Conservation (phyloP, 306 rosid species). For the Astragalus membranaceus region DNA sequence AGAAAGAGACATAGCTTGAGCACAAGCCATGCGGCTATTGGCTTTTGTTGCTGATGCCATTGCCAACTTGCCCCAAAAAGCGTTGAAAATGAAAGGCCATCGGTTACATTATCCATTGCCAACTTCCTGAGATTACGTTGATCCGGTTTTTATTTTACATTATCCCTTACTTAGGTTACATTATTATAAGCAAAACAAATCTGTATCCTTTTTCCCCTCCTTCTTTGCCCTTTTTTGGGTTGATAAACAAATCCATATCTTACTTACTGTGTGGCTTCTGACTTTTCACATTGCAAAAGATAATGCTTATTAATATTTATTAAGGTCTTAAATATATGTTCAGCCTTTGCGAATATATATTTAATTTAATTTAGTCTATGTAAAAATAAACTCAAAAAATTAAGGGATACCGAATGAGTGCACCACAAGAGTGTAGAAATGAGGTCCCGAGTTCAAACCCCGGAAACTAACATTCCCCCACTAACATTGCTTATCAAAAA, state of each 20-base stretch:
- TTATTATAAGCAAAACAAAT: background rate
- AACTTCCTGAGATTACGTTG: slow-evolving; percentile 40
- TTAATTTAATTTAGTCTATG: too few species aligned
- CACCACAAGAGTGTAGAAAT: too few species aligned
- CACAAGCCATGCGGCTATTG: slow-evolving; percentile 23
- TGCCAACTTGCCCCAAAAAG: background rate
- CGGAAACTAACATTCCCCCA: too few species aligned
- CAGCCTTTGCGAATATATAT: too few species aligned
- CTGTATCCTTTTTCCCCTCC: background rate
- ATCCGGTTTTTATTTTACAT: slow-evolving; percentile 36
- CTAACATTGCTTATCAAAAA: too few species aligned
- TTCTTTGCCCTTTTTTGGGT: background rate
- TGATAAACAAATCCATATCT: slow-evolving; percentile 26
- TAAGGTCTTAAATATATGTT: too few species aligned
- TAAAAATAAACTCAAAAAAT: too few species aligned
- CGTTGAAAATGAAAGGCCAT: slow-evolving; percentile 10
- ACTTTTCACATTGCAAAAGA: too few species aligned
- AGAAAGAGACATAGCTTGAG: slow-evolving; percentile 2
- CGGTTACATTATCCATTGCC: too few species aligned
- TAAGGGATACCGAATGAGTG: too few species aligned
- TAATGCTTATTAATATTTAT: too few species aligned
- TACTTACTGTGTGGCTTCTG: background rate
- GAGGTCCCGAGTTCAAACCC: too few species aligned
- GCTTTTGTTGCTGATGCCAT: slow-evolving; percentile 11
- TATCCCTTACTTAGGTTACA: slow-evolving; percentile 61